These are phyloP conservation scores for Trichosporon sp. DNA, from an alignment of 1,284 basidiomycete genomes.

Conservation along the genomic window DNA sequence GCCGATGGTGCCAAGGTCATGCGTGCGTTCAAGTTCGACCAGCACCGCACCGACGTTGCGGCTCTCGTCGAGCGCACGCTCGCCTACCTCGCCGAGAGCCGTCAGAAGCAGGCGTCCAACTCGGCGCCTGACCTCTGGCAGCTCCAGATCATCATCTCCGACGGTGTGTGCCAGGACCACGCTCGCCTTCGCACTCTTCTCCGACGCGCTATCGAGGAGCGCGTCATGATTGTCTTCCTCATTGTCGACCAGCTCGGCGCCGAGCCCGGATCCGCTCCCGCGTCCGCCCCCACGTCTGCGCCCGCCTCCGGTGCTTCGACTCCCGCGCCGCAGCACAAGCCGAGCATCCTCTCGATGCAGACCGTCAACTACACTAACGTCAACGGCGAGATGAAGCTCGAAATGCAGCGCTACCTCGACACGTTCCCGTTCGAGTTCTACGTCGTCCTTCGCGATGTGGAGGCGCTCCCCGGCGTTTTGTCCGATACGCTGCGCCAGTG, in stretches of 20 bases:
- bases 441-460: slow-evolving; percentile 86
- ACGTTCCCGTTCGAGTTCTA: slow-evolving; percentile 99
- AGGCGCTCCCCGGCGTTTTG: slow-evolving; percentile 88
- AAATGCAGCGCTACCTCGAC: slow-evolving; percentile 87
- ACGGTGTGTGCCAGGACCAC: slow-evolving; percentile 97
- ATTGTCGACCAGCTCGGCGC: slow-evolving; percentile 78
- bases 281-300: slow-evolving; percentile 27
- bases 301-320: slow-evolving; percentile 28
- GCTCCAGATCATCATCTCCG: slow-evolving; percentile 96
- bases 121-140: slow-evolving; percentile 87
- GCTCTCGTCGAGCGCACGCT: slow-evolving; percentile 83
- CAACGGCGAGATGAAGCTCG: slow-evolving; percentile 83
- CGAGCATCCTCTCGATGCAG: slow-evolving; percentile 82
- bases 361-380: slow-evolving; percentile 83
- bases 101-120: slow-evolving; percentile 67
- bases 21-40: slow-evolving; percentile 83
- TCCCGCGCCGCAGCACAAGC: slow-evolving; percentile 30
- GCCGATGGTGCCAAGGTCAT: slow-evolving; percentile 78
- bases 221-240: slow-evolving; percentile 96
- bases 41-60: slow-evolving; percentile 87
- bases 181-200: slow-evolving; percentile 77
- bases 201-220: slow-evolving; percentile 83
- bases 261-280: slow-evolving; percentile 38
- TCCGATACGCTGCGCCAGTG: slow-evolving; percentile 89
- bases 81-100: slow-evolving; percentile 71